These are phyloP conservation scores for Golubevia sp. DNA, from an alignment of 1,284 basidiomycete species.

Conservation along the genomic window DNA sequence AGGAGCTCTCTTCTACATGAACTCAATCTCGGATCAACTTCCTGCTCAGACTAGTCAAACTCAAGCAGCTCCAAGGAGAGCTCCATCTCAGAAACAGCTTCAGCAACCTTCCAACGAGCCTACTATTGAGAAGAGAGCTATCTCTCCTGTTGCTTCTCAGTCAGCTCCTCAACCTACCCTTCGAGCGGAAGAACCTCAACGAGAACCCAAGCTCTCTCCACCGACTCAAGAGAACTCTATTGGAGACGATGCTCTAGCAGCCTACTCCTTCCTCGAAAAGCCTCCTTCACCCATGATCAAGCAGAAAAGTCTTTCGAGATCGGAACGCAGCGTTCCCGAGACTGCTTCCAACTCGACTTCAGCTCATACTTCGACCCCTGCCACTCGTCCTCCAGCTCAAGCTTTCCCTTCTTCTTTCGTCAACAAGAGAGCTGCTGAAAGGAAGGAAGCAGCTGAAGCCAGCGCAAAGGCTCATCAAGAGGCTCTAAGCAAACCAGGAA, in stretches of 20 bases:
- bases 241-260: constrained; percentile 41
- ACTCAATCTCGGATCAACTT: constrained; percentile 44
- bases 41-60: constrained; percentile 13
- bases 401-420: constrained; percentile 2
- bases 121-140: constrained; percentile 20
- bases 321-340: too few species aligned
- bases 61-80: not conserved
- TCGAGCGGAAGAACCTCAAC: too few species aligned
- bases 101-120: constrained; percentile 14
- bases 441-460: constrained; percentile 45
- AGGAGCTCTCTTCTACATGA: constrained; percentile 48
- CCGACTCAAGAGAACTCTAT: not conserved
- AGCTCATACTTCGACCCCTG: not conserved
- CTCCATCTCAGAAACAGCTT: not conserved
- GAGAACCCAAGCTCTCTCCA: too few species aligned
- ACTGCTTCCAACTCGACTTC: not conserved
- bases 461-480: constrained; percentile 46
- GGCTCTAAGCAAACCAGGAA: constrained; percentile 35
- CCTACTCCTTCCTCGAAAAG: constrained; percentile 46
- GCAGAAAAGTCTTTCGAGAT: not conserved
- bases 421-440: constrained; percentile 19
- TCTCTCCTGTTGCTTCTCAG: constrained; percentile 7
- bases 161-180: too few species aligned
- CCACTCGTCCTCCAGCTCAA: constrained; percentile 7
- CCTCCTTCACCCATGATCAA: constrained; percentile 34